phyloP scores from a whole-genome alignment of 192 early-diverging fungal genomes.

The Entomortierella parvispora region DNA sequence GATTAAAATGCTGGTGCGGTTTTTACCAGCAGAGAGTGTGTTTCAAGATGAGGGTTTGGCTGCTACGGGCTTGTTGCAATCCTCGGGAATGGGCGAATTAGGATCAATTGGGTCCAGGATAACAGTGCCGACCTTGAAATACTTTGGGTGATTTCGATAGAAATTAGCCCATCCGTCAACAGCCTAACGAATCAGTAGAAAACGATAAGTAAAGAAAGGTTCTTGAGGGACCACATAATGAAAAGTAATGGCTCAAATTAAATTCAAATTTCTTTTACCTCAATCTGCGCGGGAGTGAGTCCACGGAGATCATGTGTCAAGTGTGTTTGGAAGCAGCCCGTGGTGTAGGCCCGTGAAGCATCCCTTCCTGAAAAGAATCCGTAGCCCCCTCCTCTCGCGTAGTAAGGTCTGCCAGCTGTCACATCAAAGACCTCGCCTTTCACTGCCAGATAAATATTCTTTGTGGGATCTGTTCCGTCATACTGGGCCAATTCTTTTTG shows the following conservation, averaged over 20 bases:
- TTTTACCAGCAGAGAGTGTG: no score
- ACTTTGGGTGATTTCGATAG: slow-evolving; percentile 88
- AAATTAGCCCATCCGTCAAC: slow-evolving; percentile 87
- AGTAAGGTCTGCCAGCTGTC: slow-evolving; percentile 75
- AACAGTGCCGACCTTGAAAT: slow-evolving; percentile 88
- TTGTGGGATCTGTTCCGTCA: slow-evolving; percentile 83
- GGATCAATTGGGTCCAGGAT: slow-evolving; percentile 85
- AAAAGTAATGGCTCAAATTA: neutral
- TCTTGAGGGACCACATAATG: neutral
- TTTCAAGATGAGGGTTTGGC: slow-evolving; percentile 55
- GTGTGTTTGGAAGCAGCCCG: slow-evolving; percentile 94
- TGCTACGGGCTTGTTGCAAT: slow-evolving; percentile 69
- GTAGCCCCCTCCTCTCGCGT: slow-evolving; percentile 83
- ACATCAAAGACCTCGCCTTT: slow-evolving; percentile 98
- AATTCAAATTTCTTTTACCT: slow-evolving; percentile 55
- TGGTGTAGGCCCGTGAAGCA: slow-evolving; percentile 93
- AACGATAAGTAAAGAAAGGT: neutral
- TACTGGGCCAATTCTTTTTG: slow-evolving; percentile 80
- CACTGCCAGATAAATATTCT: slow-evolving; percentile 91
- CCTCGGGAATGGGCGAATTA: slow-evolving; percentile 81
- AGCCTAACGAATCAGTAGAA: slow-evolving; percentile 49
- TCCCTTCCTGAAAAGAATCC: slow-evolving; percentile 91
- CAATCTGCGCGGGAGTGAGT: slow-evolving; percentile 76
- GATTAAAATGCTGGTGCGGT: no score
- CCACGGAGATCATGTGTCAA: slow-evolving; percentile 95